Evolutionary conservation across 257 asterid species (phyloP).

Genomic region (Salvia rosmarinus): DNA sequence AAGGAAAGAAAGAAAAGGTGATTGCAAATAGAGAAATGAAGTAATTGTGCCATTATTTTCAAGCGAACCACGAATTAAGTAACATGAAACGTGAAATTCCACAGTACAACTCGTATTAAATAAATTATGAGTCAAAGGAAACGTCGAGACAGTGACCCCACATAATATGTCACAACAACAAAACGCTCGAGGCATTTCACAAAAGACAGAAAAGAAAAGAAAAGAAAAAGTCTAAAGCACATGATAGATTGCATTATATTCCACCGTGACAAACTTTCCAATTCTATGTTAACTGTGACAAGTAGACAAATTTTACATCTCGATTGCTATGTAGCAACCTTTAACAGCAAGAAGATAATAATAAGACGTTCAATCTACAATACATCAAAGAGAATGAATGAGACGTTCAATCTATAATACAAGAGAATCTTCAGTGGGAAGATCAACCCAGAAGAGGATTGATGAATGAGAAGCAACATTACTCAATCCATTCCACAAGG

Average conservation of each 20-base stretch:
- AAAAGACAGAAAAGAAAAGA: no score
- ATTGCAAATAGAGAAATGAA: no score
- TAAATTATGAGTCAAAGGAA: no score
- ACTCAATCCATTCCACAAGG: slow-evolving; percentile 63
- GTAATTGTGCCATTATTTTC: no score
- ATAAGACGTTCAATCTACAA: slow-evolving; percentile 55
- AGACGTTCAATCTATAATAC: slow-evolving; percentile 56
- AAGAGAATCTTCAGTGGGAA: slow-evolving; percentile 20
- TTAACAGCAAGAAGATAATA: background rate
- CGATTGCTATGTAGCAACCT: slow-evolving; percentile 30
- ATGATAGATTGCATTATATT: slow-evolving; percentile 6
- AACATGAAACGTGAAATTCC: background rate
- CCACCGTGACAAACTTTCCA: slow-evolving; percentile 16
- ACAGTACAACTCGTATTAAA: background rate
- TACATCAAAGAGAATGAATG: slow-evolving; percentile 32
- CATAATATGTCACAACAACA: no score
- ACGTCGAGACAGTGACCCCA: no score
- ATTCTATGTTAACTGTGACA: slow-evolving; percentile 23
- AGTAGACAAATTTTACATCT: slow-evolving; percentile 25
- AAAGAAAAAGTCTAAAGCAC: background rate
- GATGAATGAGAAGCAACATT: slow-evolving; percentile 30
- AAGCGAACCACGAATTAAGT: no score
- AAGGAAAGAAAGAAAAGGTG: no score
- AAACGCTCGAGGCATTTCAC: no score
- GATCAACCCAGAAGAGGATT: slow-evolving; percentile 1